These are phyloP conservation scores for Hyphodiscus hymeniophilus DNA, from an alignment of 495 filamentous ascomycete genomes.

Conservation along the genomic window DNA sequence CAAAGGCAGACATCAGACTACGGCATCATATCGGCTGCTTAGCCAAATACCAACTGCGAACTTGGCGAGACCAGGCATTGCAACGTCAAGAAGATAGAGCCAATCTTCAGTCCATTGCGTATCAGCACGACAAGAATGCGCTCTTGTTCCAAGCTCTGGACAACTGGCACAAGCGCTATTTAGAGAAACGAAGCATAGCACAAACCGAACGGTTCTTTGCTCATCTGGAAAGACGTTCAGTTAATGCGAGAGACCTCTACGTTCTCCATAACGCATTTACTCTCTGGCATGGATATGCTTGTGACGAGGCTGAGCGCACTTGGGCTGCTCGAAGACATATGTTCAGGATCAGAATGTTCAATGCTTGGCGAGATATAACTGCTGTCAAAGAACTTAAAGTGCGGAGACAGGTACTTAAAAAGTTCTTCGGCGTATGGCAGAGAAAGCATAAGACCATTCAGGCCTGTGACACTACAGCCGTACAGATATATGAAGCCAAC, in stretches of 20 bases:
- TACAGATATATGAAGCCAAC: conserved; percentile 34
- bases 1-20: conserved; percentile 24
- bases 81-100: conserved; percentile 35
- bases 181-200: conserved; percentile 34
- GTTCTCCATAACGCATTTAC: conserved; percentile 64
- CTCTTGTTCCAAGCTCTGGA: conserved; percentile 50
- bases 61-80: conserved; percentile 46
- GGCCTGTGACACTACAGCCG: conserved; percentile 31
- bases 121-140: conserved; percentile 40
- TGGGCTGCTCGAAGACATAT: conserved; percentile 56
- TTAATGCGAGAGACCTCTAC: conserved; percentile 54
- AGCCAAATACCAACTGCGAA: conserved; percentile 37
- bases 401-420: conserved; percentile 48
- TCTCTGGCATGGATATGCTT: conserved; percentile 58
- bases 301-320: conserved; percentile 42
- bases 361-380: conserved; percentile 69
- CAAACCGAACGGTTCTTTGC: conserved; percentile 55
- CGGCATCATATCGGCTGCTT: conserved; percentile 34
- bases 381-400: conserved; percentile 61
- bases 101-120: conserved; percentile 41
- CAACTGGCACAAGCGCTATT: conserved; percentile 44
- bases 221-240: conserved; percentile 52
- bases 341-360: conserved; percentile 63
- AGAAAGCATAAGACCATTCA: conserved; percentile 30
- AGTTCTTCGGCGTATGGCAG: conserved; percentile 50